Evolutionary conservation across 805 yeast species (phyloP).

Genomic region (Brettanomyces sp.): DNA sequence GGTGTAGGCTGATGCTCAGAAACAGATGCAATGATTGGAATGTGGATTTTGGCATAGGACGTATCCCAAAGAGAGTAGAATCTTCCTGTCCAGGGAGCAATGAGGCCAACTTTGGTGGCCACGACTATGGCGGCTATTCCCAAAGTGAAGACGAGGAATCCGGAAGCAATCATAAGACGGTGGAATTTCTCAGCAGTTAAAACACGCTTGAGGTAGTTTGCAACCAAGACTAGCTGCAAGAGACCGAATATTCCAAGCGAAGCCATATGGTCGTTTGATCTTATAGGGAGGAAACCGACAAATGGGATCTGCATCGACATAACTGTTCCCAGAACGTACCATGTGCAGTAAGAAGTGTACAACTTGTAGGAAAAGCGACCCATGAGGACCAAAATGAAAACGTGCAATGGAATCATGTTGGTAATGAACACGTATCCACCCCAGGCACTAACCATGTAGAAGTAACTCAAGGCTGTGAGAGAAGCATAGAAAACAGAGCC

Average conservation of each 20-base stretch:
- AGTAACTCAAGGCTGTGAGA: constrained; percentile 78
- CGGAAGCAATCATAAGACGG: constrained; percentile 53
- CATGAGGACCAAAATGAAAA: constrained; percentile 83
- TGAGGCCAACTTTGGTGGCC: constrained; percentile 83
- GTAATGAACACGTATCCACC: constrained; percentile 99
- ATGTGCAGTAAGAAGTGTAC: constrained; percentile 87
- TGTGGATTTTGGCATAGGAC: constrained; percentile 92
- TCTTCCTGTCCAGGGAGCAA: constrained; percentile 99
- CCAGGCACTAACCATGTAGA: constrained; percentile 99
- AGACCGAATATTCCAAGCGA: constrained; percentile 96
- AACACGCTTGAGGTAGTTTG: constrained; percentile 67
- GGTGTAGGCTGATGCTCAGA: constrained; percentile 99
- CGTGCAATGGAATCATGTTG: constrained; percentile 91
- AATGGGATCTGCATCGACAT: constrained; percentile 99
- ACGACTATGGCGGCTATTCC: constrained; percentile 68
- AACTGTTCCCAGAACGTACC: constrained; percentile 96
- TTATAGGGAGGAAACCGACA: constrained; percentile 93
- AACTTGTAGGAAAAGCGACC: constrained; percentile 81
- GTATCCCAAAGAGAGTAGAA: constrained; percentile 99
- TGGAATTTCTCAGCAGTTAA: constrained; percentile 68
- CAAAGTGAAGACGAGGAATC: constrained; percentile 42
- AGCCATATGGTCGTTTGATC: constrained; percentile 97
- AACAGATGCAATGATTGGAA: constrained; percentile 97
- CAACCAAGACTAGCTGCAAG: constrained; percentile 81
- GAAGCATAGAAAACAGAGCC: constrained; percentile 85